phyloP scores from a whole-genome alignment of 129 eudicot species.

The Heracleum sosnowskyi region DNA sequence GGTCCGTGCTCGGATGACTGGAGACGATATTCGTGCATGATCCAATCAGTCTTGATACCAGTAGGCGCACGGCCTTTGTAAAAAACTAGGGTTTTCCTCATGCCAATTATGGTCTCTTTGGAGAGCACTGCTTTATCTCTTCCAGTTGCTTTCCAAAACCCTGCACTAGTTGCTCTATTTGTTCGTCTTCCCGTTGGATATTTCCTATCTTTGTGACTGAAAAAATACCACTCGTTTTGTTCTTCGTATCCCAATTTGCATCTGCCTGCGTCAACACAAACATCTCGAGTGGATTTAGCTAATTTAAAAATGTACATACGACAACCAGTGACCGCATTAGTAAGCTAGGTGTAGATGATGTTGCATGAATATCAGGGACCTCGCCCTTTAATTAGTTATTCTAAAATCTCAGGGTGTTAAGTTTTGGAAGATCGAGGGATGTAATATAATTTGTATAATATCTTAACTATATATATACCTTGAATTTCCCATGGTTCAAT shows the following conservation, averaged over 20 bases:
- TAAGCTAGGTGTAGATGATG: too few relatives aligned
- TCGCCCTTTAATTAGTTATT: too few relatives aligned
- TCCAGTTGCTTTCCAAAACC: constrained; percentile 96
- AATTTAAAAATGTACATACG: too few relatives aligned
- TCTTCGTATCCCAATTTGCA: constrained; percentile 75
- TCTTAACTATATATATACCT: constrained; percentile 61
- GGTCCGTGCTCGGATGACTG: constrained; percentile 59
- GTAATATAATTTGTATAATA: too few relatives aligned
- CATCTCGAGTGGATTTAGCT: neutral
- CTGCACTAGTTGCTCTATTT: constrained; percentile 77
- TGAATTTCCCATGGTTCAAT: constrained; percentile 96
- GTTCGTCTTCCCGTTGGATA: constrained; percentile 84
- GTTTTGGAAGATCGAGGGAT: too few relatives aligned
- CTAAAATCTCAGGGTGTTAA: too few relatives aligned
- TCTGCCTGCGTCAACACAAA: constrained; percentile 33
- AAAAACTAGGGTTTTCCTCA: constrained; percentile 88
- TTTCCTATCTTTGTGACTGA: constrained; percentile 86
- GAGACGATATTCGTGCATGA: constrained; percentile 88
- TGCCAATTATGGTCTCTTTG: constrained; percentile 60
- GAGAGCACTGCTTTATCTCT: constrained; percentile 75
- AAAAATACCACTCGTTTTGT: constrained; percentile 85
- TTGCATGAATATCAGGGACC: too few relatives aligned
- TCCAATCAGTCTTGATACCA: constrained; percentile 76
- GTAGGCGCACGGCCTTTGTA: constrained; percentile 88
- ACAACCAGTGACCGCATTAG: neutral